Percentiles rank a stretch among this genome's conserved stretches.
These are phyloP conservation scores for Gossypium davidsonii DNA, from an alignment of 441 rosid species.

Conservation along the genomic window DNA sequence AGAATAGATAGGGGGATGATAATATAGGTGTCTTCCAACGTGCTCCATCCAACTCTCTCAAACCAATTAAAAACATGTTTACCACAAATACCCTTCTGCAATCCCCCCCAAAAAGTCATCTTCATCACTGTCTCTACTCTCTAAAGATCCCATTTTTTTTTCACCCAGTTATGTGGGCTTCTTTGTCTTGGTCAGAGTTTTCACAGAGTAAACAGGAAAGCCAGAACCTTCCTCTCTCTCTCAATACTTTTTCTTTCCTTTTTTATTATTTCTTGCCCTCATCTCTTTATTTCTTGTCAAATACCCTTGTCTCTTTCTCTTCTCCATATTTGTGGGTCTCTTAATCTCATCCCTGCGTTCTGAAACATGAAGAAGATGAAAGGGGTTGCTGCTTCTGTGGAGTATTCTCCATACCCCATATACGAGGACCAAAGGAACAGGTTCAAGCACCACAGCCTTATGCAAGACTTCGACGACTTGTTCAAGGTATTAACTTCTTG, in stretches of 20 bases:
- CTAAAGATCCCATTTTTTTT: constrained; percentile 32
- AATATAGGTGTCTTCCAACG: constrained; percentile 28
- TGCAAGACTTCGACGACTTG: constrained; percentile 65
- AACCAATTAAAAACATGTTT: constrained; percentile 15
- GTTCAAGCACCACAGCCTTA: constrained; percentile 54
- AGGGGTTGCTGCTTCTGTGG: constrained; percentile 20
- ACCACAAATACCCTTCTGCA: constrained; percentile 70
- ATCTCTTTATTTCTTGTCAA: background rate
- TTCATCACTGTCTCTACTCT: constrained; percentile 68
- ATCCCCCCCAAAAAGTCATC: constrained; percentile 48
- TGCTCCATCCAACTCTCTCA: constrained; percentile 38
- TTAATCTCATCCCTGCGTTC: constrained; percentile 18
- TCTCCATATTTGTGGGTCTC: background rate
- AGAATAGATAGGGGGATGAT: background rate
- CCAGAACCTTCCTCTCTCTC: constrained; percentile 36
- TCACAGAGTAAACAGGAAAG: constrained; percentile 61
- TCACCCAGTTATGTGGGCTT: constrained; percentile 76
- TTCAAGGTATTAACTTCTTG: constrained; percentile 39
- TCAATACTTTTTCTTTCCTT: background rate
- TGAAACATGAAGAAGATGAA: constrained; percentile 39
- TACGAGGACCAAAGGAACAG: constrained; percentile 41
- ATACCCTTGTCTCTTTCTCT: constrained; percentile 10
- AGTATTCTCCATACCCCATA: constrained; percentile 23
- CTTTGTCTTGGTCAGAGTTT: constrained; percentile 78
- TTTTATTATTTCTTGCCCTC: constrained; percentile 5